These are phyloP conservation scores for Calonectria pseudoreteaudii DNA, from an alignment of 2,329 filamentous ascomycete genomes.

Conservation along the genomic window DNA sequence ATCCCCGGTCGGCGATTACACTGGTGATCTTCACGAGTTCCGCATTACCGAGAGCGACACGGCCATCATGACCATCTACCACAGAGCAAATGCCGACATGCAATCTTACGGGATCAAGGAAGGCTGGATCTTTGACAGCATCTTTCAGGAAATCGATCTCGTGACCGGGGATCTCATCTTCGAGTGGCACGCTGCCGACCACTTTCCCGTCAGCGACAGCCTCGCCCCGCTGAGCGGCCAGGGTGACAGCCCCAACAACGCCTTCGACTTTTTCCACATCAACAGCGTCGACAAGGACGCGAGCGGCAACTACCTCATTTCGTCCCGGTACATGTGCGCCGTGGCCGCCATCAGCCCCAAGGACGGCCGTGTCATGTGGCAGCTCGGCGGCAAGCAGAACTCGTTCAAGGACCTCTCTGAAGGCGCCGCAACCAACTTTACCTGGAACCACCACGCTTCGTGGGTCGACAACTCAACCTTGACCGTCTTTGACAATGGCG, in stretches of 20 bases:
- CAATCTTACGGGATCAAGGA: slow-evolving; percentile 35
- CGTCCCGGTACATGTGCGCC: slow-evolving; percentile 60
- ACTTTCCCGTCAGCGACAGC: slow-evolving; percentile 40
- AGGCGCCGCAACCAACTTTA: slow-evolving; percentile 52
- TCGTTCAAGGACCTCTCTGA: slow-evolving; percentile 49
- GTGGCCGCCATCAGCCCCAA: slow-evolving; percentile 60
- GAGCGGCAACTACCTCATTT: slow-evolving; percentile 66
- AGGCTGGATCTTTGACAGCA: slow-evolving; percentile 48
- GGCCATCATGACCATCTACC: slow-evolving; percentile 54
- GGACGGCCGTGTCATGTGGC: slow-evolving; percentile 64
- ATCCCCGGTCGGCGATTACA: slow-evolving; percentile 34
- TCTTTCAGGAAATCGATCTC: slow-evolving; percentile 62
- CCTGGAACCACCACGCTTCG: slow-evolving; percentile 64
- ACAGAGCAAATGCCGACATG: slow-evolving; percentile 42
- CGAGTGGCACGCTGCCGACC: slow-evolving; percentile 54
- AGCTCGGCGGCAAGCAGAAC: slow-evolving; percentile 61
- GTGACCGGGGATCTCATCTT: slow-evolving; percentile 61
- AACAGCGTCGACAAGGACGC: slow-evolving; percentile 66
- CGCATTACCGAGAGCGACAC: slow-evolving; percentile 53
- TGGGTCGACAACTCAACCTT: slow-evolving; percentile 64
- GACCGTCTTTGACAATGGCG: slow-evolving; percentile 54
- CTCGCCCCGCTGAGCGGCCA: slow-evolving; percentile 29
- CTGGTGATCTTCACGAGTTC: slow-evolving; percentile 52
- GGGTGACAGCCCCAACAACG: slow-evolving; percentile 37
- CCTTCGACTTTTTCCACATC: slow-evolving; percentile 69